phyloP scores from a whole-genome alignment of 148 eudicot species.

The Rhododendron mucronatum region DNA sequence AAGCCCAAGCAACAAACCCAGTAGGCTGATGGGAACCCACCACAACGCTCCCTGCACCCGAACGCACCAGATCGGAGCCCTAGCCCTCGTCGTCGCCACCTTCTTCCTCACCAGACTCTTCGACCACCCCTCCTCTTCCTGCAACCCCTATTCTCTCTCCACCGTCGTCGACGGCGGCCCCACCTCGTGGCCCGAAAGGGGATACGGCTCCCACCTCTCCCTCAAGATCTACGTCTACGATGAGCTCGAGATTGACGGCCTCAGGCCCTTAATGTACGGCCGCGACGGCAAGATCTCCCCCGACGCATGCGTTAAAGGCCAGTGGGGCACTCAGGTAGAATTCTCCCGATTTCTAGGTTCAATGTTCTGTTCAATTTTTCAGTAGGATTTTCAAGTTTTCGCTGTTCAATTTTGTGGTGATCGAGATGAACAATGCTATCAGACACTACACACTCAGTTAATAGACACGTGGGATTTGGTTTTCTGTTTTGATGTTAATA shows the following conservation, averaged over 20 bases:
- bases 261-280: conserved; percentile 59
- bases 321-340: conserved; percentile 94
- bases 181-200: conserved; percentile 44
- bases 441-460: background rate
- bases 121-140: conserved; percentile 25
- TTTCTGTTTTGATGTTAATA: background rate
- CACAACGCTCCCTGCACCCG: conserved; percentile 54
- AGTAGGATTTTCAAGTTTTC: background rate
- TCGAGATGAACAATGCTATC: background rate
- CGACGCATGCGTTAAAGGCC: conserved; percentile 66
- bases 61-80: conserved; percentile 79
- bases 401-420: background rate
- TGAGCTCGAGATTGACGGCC: conserved; percentile 72
- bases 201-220: conserved; percentile 52
- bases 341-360: background rate
- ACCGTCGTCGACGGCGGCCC: conserved; percentile 1
- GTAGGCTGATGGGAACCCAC: conserved; percentile 16
- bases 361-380: background rate
- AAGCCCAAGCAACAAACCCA: conserved; percentile 29
- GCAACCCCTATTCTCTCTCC: background rate
- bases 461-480: background rate
- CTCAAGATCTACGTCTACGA: conserved; percentile 81
- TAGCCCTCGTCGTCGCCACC: conserved; percentile 53
- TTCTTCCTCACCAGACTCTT: conserved; percentile 78
- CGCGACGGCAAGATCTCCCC: conserved; percentile 64